phyloP scores from a whole-genome alignment of 1,284 basidiomycete species.

The Microbotryomycetes sp. region DNA sequence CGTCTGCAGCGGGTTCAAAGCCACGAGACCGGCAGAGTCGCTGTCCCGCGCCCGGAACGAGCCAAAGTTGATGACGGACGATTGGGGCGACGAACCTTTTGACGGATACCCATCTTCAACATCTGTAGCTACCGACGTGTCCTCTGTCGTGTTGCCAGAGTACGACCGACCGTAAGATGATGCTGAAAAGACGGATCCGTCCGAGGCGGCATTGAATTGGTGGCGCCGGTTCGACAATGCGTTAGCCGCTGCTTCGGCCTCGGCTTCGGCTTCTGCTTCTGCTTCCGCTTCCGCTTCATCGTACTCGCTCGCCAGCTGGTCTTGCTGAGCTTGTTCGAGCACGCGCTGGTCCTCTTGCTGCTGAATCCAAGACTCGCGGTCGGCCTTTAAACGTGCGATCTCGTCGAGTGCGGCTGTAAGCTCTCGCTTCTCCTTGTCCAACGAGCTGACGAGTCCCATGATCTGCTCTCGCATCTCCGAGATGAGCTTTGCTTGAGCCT shows the following conservation, averaged over 20 bases:
- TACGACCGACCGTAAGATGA: slow-evolving; percentile 30
- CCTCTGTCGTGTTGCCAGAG: slow-evolving; percentile 33
- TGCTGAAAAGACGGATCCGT: slow-evolving; percentile 30
- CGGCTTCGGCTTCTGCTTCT: background rate
- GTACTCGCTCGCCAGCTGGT: background rate
- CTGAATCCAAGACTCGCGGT: slow-evolving; percentile 8
- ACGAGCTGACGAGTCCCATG: slow-evolving; percentile 32
- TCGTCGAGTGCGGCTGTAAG: slow-evolving; percentile 23
- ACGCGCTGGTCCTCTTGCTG: background rate
- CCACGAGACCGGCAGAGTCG: slow-evolving; percentile 18
- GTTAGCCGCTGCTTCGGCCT: slow-evolving; percentile 4
- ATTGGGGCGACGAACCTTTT: slow-evolving; percentile 25
- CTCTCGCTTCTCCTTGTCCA: slow-evolving; percentile 34
- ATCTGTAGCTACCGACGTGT: slow-evolving; percentile 32
- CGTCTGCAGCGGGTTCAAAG: slow-evolving; percentile 30
- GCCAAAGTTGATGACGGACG: slow-evolving; percentile 11
- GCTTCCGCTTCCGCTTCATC: slow-evolving; percentile 1
- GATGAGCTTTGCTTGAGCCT: slow-evolving; percentile 36
- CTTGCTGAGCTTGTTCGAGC: slow-evolving; percentile 4
- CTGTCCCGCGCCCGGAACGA: slow-evolving; percentile 12
- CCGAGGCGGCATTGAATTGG: slow-evolving; percentile 19
- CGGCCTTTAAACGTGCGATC: slow-evolving; percentile 20
- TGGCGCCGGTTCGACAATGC: slow-evolving; percentile 5
- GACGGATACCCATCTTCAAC: slow-evolving; percentile 24
- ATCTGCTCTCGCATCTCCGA: slow-evolving; percentile 37